A percentile compares a stretch with the other conserved stretches of the same genome.
Evolutionary conservation across 2,329 filamentous ascomycete species (phyloP).

Genomic region (Clarireedia paspali): DNA sequence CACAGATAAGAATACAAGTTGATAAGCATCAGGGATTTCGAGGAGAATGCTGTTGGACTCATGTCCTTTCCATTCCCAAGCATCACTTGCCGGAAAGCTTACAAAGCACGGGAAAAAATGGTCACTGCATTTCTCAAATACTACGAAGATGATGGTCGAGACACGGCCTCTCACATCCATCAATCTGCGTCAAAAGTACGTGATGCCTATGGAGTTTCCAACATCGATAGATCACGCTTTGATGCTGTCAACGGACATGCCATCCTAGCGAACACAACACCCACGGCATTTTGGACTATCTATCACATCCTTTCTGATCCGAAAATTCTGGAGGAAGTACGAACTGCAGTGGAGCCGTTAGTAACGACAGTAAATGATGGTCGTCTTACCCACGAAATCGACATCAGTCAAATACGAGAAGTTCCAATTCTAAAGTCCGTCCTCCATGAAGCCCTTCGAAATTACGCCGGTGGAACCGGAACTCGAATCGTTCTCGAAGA

Average conservation of each 20-base stretch:
- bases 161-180: neutral
- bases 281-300: neutral
- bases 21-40: neutral
- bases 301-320: neutral
- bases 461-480: neutral
- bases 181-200: neutral
- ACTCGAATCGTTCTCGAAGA: neutral
- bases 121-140: neutral
- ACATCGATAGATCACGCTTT: neutral
- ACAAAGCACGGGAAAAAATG: neutral
- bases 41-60: neutral
- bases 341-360: neutral
- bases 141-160: neutral
- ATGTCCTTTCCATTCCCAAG: neutral
- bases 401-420: neutral
- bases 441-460: neutral
- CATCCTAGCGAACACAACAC: neutral
- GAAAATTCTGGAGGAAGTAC: neutral
- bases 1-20: neutral
- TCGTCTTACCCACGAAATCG: neutral
- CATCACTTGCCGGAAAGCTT: neutral
- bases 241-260: neutral
- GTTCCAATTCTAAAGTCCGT: neutral
- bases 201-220: neutral
- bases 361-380: neutral